These are phyloP conservation scores for Astrothelium subdiscretum DNA, from an alignment of 495 filamentous ascomycete genomes.

Conservation along the genomic window DNA sequence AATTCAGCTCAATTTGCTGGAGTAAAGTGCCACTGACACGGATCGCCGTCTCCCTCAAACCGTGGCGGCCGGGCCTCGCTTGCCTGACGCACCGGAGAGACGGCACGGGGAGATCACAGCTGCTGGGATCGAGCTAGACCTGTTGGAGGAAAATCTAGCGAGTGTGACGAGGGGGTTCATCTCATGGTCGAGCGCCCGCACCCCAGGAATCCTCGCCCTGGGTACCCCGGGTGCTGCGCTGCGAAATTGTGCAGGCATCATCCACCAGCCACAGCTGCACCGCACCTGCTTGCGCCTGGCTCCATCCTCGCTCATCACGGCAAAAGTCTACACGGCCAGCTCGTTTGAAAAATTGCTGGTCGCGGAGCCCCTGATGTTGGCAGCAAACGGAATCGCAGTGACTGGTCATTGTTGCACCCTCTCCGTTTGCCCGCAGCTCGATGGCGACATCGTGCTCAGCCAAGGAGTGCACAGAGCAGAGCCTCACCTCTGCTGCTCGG, in stretches of 20 bases:
- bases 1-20: conserved; percentile 2
- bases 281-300: background rate
- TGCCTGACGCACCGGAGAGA: conserved; percentile 2
- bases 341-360: background rate
- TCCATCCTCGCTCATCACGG: background rate
- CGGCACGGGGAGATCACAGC: conserved; percentile 2
- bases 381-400: background rate
- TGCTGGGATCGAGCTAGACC: background rate
- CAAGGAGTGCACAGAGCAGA: background rate
- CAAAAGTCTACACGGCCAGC: no score
- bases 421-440: background rate
- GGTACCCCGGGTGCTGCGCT: background rate
- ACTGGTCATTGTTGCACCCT: background rate
- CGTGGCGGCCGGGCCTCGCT: background rate
- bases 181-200: background rate
- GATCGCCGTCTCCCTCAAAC: conserved; percentile 1
- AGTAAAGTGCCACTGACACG: background rate
- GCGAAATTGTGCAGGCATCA: background rate
- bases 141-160: background rate
- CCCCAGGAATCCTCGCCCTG: background rate
- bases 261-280: conserved; percentile 1
- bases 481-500: background rate
- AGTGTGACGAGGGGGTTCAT: background rate
- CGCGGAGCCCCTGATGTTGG: background rate
- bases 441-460: background rate